phyloP scores from a whole-genome alignment of 2,329 filamentous ascomycete species.

The Cladosporium velox region DNA sequence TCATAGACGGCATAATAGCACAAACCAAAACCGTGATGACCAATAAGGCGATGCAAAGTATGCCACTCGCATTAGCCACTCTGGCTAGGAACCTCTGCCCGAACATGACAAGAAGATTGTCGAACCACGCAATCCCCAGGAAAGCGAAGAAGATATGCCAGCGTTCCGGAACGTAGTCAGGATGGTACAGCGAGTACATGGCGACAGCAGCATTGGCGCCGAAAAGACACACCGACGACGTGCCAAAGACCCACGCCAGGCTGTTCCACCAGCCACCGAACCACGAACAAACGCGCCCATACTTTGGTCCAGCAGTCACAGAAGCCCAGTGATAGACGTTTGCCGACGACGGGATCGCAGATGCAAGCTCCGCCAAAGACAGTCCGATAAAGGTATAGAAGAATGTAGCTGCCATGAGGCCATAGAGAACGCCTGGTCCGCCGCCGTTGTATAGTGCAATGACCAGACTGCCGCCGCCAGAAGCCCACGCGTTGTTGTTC shows the following conservation, averaged over 20 bases:
- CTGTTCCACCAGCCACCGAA: conserved; percentile 56
- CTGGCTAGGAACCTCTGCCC: conserved; percentile 56
- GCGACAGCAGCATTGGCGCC: conserved; percentile 49
- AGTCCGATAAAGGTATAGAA: conserved; percentile 56
- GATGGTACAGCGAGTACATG: conserved; percentile 54
- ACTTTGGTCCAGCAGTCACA: conserved; percentile 49
- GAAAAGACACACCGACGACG: conserved; percentile 46
- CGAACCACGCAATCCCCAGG: conserved; percentile 50
- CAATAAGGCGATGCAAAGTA: conserved; percentile 53
- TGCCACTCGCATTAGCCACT: conserved; percentile 55
- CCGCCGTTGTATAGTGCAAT: conserved; percentile 47
- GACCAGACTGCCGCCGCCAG: conserved; percentile 29
- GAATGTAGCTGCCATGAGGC: conserved; percentile 51
- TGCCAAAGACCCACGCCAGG: conserved; percentile 53
- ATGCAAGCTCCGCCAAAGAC: conserved; percentile 54
- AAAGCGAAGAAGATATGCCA: conserved; percentile 57
- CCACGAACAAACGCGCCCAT: conserved; percentile 51
- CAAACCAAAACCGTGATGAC: conserved; percentile 59
- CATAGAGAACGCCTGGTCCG: conserved; percentile 49
- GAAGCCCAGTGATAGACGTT: conserved; percentile 57
- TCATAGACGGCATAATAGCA: conserved; percentile 55
- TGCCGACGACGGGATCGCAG: conserved; percentile 38
- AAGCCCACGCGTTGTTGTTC: conserved; percentile 38
- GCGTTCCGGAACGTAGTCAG: conserved; percentile 46
- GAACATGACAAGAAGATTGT: conserved; percentile 53